Evolutionary conservation across 1,284 basidiomycete species (phyloP).

Genomic region (Stygiomarasmius scandens): DNA sequence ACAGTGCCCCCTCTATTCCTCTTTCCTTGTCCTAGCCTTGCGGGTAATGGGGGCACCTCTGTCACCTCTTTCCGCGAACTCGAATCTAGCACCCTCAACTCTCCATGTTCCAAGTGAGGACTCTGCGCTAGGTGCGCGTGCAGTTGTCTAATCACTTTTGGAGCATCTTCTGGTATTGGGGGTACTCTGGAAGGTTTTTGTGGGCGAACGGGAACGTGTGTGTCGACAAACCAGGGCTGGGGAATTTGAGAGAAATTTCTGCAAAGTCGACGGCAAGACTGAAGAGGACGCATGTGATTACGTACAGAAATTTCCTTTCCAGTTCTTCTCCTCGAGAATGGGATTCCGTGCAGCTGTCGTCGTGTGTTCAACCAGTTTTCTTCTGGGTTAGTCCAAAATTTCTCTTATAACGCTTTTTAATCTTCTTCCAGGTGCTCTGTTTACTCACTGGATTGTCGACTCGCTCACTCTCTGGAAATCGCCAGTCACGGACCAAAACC

Average conservation of each 20-base stretch:
- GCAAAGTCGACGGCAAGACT: conserved; percentile 1
- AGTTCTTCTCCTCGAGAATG: conserved; percentile 39
- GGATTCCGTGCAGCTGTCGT: conserved; percentile 71
- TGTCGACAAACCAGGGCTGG: conserved; percentile 67
- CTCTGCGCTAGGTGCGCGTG: conserved; percentile 56
- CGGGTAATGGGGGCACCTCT: conserved; percentile 53
- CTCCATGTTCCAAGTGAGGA: conserved; percentile 63
- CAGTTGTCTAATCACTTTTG: conserved; percentile 48
- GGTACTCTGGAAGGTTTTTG: conserved; percentile 24
- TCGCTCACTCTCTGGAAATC: conserved; percentile 83
- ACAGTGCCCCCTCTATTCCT: conserved; percentile 68
- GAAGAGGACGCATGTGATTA: conserved; percentile 3
- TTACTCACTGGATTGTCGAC: conserved; percentile 87
- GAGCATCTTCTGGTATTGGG: conserved; percentile 52
- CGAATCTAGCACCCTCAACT: conserved; percentile 44
- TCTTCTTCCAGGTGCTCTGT: conserved; percentile 60
- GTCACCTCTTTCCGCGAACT: conserved; percentile 45
- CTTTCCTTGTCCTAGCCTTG: conserved; percentile 57
- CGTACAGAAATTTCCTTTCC: conserved; percentile 5
- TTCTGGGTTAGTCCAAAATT: conserved; percentile 59
- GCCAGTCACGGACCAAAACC: conserved; percentile 73
- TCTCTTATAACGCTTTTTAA: background rate
- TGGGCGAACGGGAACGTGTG: conserved; percentile 21
- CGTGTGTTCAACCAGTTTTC: conserved; percentile 73
- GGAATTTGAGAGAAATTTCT: conserved; percentile 34